phyloP scores from a whole-genome alignment of 768 basidiomycete genomes.

The Pleurotus ostreatus region DNA sequence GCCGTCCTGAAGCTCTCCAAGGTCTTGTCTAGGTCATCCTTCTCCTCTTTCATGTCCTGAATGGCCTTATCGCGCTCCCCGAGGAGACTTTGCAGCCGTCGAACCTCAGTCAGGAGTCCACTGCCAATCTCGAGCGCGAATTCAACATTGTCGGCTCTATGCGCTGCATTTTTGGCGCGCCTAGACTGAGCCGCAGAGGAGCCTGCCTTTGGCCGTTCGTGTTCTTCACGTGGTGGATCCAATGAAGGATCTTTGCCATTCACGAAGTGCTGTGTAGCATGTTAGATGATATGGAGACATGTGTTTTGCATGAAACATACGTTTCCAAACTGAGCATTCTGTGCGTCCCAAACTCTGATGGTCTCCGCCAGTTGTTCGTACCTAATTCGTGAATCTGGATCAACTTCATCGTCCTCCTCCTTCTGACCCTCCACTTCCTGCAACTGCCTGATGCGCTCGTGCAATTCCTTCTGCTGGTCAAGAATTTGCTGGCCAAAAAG shows the following conservation, averaged over 20 bases:
- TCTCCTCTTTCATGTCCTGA: constrained; percentile 88
- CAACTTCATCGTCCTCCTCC: constrained; percentile 58
- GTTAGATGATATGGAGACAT: constrained; percentile 8
- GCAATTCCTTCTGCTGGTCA: constrained; percentile 89
- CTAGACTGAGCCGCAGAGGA: constrained; percentile 84
- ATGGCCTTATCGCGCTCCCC: constrained; percentile 91
- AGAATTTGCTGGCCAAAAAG: constrained; percentile 92
- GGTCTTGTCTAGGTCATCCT: constrained; percentile 79
- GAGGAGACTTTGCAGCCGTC: constrained; percentile 85
- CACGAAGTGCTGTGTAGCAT: constrained; percentile 30
- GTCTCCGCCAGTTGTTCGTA: constrained; percentile 77
- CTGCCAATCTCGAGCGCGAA: constrained; percentile 98
- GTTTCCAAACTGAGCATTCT: constrained; percentile 74
- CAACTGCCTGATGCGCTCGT: constrained; percentile 80
- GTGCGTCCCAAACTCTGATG: constrained; percentile 71
- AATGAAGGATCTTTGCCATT: constrained; percentile 46
- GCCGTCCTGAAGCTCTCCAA: constrained; percentile 71
- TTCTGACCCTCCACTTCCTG: constrained; percentile 68
- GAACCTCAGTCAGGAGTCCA: constrained; percentile 84
- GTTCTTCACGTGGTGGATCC: constrained; percentile 56
- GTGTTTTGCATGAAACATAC: constrained; percentile 6
- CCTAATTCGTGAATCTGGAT: constrained; percentile 63
- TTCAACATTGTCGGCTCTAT: constrained; percentile 88
- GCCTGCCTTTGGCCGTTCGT: constrained; percentile 59
- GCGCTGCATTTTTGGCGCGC: constrained; percentile 87